Base-by-base conservation (phyloP, 2,329 filamentous ascomycete genomes). In the Sporothrix sp. region DNA sequence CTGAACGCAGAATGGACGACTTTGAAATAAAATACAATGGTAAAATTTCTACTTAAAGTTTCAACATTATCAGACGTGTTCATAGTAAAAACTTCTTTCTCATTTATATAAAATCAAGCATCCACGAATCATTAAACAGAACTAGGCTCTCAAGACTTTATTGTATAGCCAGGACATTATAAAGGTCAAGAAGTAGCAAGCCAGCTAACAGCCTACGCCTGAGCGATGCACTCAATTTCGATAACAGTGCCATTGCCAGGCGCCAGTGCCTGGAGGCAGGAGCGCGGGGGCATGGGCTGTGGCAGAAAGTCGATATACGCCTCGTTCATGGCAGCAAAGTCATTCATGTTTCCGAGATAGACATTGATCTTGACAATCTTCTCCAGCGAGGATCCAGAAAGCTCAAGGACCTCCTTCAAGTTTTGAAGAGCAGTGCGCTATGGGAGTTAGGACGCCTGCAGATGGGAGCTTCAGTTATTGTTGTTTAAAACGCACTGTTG, bases 221-320 rank as follows among this genome's bases (percentile, higher is more conserved):
- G 72, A 52, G 87, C 87, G 71, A 91, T 85, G 64, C 82, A 86
- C 75, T 95, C 88, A 64, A 95, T 91, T 75, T 95, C 89, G 18
- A 95, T 83, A 52, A 87, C 82, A 33, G 89, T 88, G 49, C 82
- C 82, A 74, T 90, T 87, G 52, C 88, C 88, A 54, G 95, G 76
- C 59, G 86, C 80, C 75, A 91, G 88, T 56, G 93, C 89, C 6
- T 88, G 87, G 50, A 95, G 86, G 64, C 88, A 95, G 69, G 83
- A 88, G 58, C 87, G 78, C 20, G 87, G 84, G n/a, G 88, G 88
- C 76, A 87, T 89, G 71, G 67, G 66, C 57, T 87, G 83, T 53
- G 75, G 68, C 67, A 90, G 88, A 74, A 73, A 70, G 58, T 72
- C 68, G 25, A 69, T 66, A 51, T 78, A 81, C 2, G 70, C 75